These are phyloP conservation scores for Elsinoe necatrix DNA, from an alignment of 2,329 filamentous ascomycete species.

Conservation along the genomic window DNA sequence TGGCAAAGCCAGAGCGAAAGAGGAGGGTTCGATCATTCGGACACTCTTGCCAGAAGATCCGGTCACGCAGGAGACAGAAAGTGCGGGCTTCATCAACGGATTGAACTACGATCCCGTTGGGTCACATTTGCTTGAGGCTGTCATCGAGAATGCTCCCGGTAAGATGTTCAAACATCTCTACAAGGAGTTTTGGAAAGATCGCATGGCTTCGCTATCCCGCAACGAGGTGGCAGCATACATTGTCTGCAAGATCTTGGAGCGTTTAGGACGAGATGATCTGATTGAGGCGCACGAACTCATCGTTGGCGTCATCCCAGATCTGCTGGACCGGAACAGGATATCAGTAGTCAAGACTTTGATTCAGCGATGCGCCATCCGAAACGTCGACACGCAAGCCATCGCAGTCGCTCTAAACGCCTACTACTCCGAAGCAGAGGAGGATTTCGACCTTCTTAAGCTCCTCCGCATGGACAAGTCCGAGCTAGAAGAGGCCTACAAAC, in stretches of 20 bases:
- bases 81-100: conserved; percentile 72
- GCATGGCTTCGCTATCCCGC: conserved; percentile 70
- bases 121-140: conserved; percentile 79
- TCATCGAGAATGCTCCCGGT: conserved; percentile 70
- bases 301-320: conserved; percentile 59
- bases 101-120: conserved; percentile 86
- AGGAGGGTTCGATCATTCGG: conserved; percentile 61
- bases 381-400: conserved; percentile 48
- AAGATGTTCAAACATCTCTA: conserved; percentile 88
- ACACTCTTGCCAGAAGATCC: conserved; percentile 73
- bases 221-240: conserved; percentile 90
- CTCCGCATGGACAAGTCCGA: conserved; percentile 45
- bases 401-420: conserved; percentile 50
- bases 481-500: background rate
- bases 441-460: conserved; percentile 50
- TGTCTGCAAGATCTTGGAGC: conserved; percentile 70
- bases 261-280: conserved; percentile 80
- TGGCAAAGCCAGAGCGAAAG: conserved; percentile 56
- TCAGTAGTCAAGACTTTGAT: conserved; percentile 74
- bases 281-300: conserved; percentile 63
- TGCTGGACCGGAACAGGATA: conserved; percentile 68
- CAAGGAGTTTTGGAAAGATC: conserved; percentile 66
- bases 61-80: conserved; percentile 62
- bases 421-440: conserved; percentile 42
- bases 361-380: conserved; percentile 67